Conservation (phyloP, 768 basidiomycete species). For the Cyclocybe cylindracea region DNA sequence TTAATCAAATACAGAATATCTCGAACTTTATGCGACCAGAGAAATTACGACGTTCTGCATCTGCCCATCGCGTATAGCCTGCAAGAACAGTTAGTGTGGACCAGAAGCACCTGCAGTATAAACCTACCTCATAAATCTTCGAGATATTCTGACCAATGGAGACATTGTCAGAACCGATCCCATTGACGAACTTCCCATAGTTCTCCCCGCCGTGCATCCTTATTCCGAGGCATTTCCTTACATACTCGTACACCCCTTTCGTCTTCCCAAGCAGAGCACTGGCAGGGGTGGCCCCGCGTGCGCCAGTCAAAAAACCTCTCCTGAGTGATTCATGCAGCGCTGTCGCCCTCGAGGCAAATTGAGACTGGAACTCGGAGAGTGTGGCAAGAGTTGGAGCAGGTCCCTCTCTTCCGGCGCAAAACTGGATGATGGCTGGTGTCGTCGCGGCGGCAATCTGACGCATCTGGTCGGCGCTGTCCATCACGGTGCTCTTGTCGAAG, state of each 20-base stretch:
- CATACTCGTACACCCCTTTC: slow-evolving; percentile 65
- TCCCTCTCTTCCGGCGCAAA: slow-evolving; percentile 44
- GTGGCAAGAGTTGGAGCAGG: slow-evolving; percentile 21
- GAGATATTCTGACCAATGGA: slow-evolving; percentile 77
- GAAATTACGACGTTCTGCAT: slow-evolving; percentile 58
- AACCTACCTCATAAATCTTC: slow-evolving; percentile 63
- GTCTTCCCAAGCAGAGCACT: slow-evolving; percentile 63
- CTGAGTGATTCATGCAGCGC: slow-evolving; percentile 49
- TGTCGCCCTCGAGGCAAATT: slow-evolving; percentile 48
- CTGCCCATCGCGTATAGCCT: slow-evolving; percentile 72
- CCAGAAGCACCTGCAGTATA: slow-evolving; percentile 1
- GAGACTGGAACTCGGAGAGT: slow-evolving; percentile 53
- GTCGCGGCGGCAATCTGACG: slow-evolving; percentile 56
- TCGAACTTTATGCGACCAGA: slow-evolving; percentile 39
- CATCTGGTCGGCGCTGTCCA: slow-evolving; percentile 76
- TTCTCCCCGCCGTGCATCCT: slow-evolving; percentile 82
- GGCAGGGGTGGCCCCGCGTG: slow-evolving; percentile 64
- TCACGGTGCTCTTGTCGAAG: slow-evolving; percentile 65
- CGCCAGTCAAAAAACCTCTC: slow-evolving; percentile 57
- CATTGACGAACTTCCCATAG: slow-evolving; percentile 41
- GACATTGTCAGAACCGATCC: slow-evolving; percentile 47
- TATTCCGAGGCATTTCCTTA: slow-evolving; percentile 64
- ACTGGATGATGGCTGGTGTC: slow-evolving; percentile 48
- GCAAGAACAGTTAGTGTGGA: slow-evolving; percentile 2
- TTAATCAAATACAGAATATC: background rate